phyloP scores from a whole-genome alignment of 108 stramenopile genomes.

The Poteriospumella lacustris region DNA sequence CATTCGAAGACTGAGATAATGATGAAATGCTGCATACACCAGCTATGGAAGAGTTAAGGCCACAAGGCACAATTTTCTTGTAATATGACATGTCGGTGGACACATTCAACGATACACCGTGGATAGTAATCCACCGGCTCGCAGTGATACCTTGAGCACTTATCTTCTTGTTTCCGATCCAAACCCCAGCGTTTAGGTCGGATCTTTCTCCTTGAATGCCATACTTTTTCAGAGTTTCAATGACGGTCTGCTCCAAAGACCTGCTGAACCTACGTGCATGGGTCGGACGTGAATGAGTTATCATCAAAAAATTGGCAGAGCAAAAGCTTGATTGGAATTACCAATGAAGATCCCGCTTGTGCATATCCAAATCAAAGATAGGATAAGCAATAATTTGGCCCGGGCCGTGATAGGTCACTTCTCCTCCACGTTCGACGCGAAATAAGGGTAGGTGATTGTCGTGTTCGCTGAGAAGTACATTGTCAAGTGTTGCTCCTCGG shows the following conservation, averaged over 20 bases:
- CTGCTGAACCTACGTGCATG: not conserved
- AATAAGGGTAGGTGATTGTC: slow-evolving; percentile 43
- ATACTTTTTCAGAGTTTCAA: slow-evolving; percentile 10
- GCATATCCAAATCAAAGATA: slow-evolving; percentile 74
- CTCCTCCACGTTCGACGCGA: slow-evolving; percentile 87
- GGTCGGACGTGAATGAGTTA: too few species aligned
- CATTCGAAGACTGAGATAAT: too few species aligned
- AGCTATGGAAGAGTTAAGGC: too few species aligned
- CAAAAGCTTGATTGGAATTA: slow-evolving; percentile 64
- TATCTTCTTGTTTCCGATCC: slow-evolving; percentile 78
- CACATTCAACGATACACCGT: slow-evolving; percentile 91
- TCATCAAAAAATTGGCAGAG: too few species aligned
- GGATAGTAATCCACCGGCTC: slow-evolving; percentile 89
- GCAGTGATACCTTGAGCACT: slow-evolving; percentile 83
- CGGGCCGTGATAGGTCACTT: slow-evolving; percentile 96
- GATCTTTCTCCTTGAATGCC: not conserved
- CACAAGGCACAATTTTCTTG: slow-evolving; percentile 67
- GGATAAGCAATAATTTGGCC: slow-evolving; percentile 92
- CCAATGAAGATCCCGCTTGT: slow-evolving; percentile 92
- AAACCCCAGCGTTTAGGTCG: slow-evolving; percentile 72
- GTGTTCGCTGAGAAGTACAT: slow-evolving; percentile 39
- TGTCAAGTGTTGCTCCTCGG: slow-evolving; percentile 62
- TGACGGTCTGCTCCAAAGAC: slow-evolving; percentile 14
- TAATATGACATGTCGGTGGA: slow-evolving; percentile 67
- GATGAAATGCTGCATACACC: too few species aligned